These are phyloP conservation scores for Dissophora globulifera DNA, from an alignment of 192 early-diverging fungal species.

Conservation along the genomic window DNA sequence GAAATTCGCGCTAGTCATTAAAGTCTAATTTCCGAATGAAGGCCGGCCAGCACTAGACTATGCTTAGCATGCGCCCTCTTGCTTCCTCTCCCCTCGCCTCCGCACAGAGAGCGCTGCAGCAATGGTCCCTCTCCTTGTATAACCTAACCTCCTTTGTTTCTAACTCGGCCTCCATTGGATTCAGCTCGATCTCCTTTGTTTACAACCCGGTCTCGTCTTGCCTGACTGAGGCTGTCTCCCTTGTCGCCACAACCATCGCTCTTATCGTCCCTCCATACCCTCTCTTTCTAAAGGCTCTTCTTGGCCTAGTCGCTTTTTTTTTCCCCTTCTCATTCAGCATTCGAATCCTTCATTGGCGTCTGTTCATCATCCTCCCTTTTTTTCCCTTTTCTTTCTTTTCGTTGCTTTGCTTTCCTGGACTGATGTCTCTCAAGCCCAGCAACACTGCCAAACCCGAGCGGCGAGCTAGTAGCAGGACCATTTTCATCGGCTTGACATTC, in stretches of 20 bases:
- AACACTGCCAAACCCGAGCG: not conserved
- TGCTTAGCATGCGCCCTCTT: not conserved
- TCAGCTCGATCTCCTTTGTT: too few species aligned
- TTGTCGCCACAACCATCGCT: too few species aligned
- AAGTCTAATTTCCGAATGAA: too few species aligned
- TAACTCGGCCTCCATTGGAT: too few species aligned
- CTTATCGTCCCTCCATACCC: too few species aligned
- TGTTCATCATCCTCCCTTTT: not conserved
- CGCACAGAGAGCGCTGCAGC: not conserved
- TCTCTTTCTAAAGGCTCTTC: not conserved
- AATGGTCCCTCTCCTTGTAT: too few species aligned
- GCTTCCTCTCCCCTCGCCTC: not conserved
- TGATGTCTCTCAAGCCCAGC: slow-evolving; percentile 6
- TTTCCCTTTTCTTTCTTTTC: not conserved
- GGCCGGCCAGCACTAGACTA: too few species aligned
- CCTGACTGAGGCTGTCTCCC: too few species aligned
- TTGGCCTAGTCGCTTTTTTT: not conserved
- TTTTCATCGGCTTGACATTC: slow-evolving; percentile 25
- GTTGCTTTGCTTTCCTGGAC: too few species aligned
- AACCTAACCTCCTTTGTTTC: too few species aligned
- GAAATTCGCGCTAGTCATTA: too few species aligned
- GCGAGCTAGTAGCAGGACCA: slow-evolving; percentile 8
- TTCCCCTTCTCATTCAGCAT: not conserved
- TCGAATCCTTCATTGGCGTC: not conserved
- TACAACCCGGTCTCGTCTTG: too few species aligned